Conservation (phyloP, 768 basidiomycete genomes). For the Scleroderma citrinum region DNA sequence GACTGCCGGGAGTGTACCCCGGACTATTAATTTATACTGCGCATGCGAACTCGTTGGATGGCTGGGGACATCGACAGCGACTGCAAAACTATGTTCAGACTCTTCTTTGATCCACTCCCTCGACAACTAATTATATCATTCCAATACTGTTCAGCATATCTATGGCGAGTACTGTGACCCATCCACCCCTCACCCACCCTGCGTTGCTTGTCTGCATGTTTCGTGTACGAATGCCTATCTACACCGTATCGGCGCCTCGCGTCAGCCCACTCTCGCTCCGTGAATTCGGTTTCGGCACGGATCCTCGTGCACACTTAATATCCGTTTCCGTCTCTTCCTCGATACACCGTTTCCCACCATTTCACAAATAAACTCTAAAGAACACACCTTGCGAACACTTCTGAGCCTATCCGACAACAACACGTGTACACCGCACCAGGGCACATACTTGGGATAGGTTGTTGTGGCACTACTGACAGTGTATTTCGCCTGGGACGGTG, state of each 20-base stretch:
- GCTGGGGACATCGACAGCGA: not conserved
- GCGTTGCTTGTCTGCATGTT: no score
- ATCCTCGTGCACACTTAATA: not conserved
- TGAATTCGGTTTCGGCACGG: not conserved
- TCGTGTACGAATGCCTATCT: no score
- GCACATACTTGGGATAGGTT: no score
- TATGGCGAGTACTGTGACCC: no score
- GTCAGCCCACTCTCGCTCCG: not conserved
- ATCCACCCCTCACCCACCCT: not conserved
- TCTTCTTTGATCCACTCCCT: no score
- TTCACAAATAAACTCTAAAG: not conserved
- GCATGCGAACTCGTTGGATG: not conserved
- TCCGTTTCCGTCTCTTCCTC: not conserved
- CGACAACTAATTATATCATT: no score
- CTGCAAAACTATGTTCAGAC: not conserved
- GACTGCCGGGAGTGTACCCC: not conserved
- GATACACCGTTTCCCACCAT: not conserved
- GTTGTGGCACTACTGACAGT: no score
- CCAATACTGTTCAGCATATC: no score
- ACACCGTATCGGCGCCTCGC: not conserved
- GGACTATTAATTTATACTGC: not conserved
- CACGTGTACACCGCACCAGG: no score
- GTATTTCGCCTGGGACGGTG: no score
- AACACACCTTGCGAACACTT: not conserved
- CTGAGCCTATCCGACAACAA: not conserved